A percentile compares a stretch with the other conserved stretches of the same genome.
phyloP scores from a whole-genome alignment of 306 rosid species.

The Quercus aquifolioides region DNA sequence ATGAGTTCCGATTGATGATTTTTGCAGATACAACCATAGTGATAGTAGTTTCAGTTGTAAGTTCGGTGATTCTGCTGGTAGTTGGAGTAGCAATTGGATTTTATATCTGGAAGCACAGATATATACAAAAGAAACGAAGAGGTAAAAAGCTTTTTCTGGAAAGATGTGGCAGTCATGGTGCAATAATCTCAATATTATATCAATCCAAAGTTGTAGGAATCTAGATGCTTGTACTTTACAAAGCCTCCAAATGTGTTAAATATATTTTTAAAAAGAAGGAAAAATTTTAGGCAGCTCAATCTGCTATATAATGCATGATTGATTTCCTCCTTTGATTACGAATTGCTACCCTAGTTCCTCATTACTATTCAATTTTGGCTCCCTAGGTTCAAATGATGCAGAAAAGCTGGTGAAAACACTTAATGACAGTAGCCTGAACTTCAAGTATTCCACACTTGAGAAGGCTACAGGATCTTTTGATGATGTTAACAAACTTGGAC shows the following conservation, averaged over 20 bases:
- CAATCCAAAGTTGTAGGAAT: neutral
- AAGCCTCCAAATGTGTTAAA: too few species aligned
- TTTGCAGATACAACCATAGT: slow-evolving; percentile 54
- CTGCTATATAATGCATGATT: too few species aligned
- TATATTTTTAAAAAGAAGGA: too few species aligned
- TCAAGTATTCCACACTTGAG: slow-evolving; percentile 85
- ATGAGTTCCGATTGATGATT: slow-evolving; percentile 8
- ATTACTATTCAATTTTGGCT: neutral
- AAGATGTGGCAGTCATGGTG: neutral
- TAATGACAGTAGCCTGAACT: slow-evolving; percentile 68
- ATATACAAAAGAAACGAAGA: slow-evolving; percentile 80
- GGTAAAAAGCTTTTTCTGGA: slow-evolving; percentile 35
- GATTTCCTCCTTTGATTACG: too few species aligned
- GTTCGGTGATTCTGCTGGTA: slow-evolving; percentile 57
- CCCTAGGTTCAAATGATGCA: slow-evolving; percentile 66
- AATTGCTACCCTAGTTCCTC: too few species aligned
- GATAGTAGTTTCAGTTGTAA: slow-evolving; percentile 55
- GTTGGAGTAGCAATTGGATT: slow-evolving; percentile 48
- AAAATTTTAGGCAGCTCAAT: too few species aligned
- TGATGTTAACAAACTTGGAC: slow-evolving; percentile 73
- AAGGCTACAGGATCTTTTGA: slow-evolving; percentile 75
- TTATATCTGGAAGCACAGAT: slow-evolving; percentile 71
- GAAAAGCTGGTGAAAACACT: slow-evolving; percentile 63
- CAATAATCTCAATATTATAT: neutral
- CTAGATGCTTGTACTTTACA: neutral